A percentile compares a stretch with the other conserved stretches of the same genome.
phyloP scores from a whole-genome alignment of 148 eudicot genomes.

The Rhododendron vialii region DNA sequence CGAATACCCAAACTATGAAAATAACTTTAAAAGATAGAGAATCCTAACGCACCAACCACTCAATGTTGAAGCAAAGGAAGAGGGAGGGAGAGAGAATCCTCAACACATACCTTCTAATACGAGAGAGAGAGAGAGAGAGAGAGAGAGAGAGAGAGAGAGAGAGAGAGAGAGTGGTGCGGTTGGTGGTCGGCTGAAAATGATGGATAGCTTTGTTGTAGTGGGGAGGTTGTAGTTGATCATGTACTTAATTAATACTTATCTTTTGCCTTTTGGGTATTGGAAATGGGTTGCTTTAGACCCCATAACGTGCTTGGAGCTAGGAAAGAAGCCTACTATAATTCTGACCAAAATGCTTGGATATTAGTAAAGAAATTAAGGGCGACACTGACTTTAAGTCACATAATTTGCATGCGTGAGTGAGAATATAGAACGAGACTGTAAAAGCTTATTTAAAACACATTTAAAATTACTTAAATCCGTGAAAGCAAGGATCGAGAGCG shows the following conservation, averaged over 20 bases:
- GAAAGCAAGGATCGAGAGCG: no score
- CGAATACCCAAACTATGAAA: no score
- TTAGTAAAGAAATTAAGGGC: neutral
- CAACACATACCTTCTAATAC: neutral
- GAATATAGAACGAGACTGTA: no score
- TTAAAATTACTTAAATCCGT: no score
- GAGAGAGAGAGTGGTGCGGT: neutral
- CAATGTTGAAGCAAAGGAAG: neutral
- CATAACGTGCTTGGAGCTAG: neutral
- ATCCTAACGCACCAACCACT: neutral
- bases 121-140: neutral
- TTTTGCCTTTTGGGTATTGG: neutral
- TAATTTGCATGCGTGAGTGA: no score
- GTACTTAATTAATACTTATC: neutral
- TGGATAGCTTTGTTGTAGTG: neutral
- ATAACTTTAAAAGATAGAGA: neutral
- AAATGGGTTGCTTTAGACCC: neutral
- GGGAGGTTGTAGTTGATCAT: slow-evolving; percentile 1
- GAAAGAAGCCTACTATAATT: neutral
- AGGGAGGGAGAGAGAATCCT: neutral
- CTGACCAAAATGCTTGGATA: neutral
- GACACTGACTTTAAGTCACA: neutral
- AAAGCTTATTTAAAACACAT: no score
- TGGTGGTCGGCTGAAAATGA: slow-evolving; percentile 5
- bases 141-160: neutral